Conservation (phyloP, 306 rosid genomes). For the Begonia peltatifolia region DNA sequence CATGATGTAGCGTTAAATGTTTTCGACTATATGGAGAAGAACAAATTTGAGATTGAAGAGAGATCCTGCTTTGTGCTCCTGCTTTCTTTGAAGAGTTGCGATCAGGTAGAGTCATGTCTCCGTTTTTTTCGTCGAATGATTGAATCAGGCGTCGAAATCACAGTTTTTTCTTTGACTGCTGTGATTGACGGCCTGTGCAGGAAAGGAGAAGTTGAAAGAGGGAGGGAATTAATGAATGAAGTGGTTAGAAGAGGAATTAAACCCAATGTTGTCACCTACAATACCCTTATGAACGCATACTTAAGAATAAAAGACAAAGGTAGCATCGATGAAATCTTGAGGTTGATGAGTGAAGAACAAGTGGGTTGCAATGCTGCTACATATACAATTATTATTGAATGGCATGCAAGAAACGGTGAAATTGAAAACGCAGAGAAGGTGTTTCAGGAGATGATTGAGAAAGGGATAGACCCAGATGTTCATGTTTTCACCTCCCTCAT, state of each 20-base stretch:
- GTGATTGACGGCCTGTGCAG: constrained; percentile 49
- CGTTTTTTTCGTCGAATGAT: constrained; percentile 47
- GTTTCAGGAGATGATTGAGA: constrained; percentile 42
- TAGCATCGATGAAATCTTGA: constrained; percentile 34
- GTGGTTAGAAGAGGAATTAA: constrained; percentile 25
- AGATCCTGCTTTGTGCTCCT: constrained; percentile 68
- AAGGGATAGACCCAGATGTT: constrained; percentile 44
- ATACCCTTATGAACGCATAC: constrained; percentile 41
- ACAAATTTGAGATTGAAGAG: constrained; percentile 45
- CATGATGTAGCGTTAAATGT: constrained; percentile 41
- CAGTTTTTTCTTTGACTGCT: constrained; percentile 50
- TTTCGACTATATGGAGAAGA: constrained; percentile 31
- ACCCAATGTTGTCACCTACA: constrained; percentile 49
- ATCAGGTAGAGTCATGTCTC: constrained; percentile 22
- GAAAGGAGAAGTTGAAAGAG: constrained; percentile 38
- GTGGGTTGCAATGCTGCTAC: constrained; percentile 36
- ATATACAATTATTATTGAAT: constrained; percentile 38
- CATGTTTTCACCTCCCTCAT: constrained; percentile 53
- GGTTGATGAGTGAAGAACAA: constrained; percentile 38
- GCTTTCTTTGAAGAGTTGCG: constrained; percentile 43
- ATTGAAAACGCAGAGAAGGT: constrained; percentile 40
- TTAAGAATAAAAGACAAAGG: constrained; percentile 27
- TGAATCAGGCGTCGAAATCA: constrained; percentile 28
- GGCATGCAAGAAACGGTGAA: constrained; percentile 30
- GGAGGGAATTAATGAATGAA: constrained; percentile 42